These are phyloP conservation scores for Blastobotrys muscicola DNA, from an alignment of 805 yeast genomes.

Conservation along the genomic window DNA sequence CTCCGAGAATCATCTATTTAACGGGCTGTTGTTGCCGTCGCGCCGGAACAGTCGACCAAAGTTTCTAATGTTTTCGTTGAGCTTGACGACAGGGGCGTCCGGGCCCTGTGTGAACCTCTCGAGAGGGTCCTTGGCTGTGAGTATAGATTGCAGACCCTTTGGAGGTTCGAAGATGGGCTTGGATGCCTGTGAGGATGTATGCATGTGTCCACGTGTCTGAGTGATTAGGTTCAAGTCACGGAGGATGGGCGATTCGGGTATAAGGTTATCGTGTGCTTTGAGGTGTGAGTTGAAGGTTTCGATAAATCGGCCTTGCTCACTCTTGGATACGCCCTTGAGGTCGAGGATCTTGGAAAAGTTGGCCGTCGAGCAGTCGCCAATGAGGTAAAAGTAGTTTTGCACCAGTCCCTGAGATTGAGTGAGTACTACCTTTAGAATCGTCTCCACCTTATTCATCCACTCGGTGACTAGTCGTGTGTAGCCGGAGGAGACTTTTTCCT, in stretches of 20 bases:
- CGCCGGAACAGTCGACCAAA: constrained; percentile 50
- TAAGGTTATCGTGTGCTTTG: constrained; percentile 27
- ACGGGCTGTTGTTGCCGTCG: constrained; percentile 18
- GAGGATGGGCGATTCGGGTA: constrained; percentile 23
- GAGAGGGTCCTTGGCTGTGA: constrained; percentile 9
- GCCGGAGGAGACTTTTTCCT: constrained; percentile 24
- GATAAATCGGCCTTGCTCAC: constrained; percentile 31
- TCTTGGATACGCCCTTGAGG: constrained; percentile 44
- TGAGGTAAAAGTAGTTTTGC: constrained; percentile 51
- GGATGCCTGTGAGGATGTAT: background rate
- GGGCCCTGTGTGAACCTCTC: constrained; percentile 34
- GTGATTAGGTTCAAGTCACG: constrained; percentile 5
- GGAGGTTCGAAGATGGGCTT: constrained; percentile 5
- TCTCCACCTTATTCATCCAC: constrained; percentile 40
- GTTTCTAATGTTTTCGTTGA: constrained; percentile 56
- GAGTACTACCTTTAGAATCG: constrained; percentile 57
- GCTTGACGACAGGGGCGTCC: constrained; percentile 51
- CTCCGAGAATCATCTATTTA: background rate
- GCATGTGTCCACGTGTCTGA: background rate
- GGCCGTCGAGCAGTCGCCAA: constrained; percentile 52
- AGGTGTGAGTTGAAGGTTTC: constrained; percentile 34
- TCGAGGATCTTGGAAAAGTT: constrained; percentile 60
- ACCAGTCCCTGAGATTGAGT: constrained; percentile 51
- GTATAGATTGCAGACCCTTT: constrained; percentile 6
- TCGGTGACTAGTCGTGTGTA: constrained; percentile 37